Conservation (phyloP, 192 early-diverging fungal genomes). For the Entophlyctis helioformis region DNA sequence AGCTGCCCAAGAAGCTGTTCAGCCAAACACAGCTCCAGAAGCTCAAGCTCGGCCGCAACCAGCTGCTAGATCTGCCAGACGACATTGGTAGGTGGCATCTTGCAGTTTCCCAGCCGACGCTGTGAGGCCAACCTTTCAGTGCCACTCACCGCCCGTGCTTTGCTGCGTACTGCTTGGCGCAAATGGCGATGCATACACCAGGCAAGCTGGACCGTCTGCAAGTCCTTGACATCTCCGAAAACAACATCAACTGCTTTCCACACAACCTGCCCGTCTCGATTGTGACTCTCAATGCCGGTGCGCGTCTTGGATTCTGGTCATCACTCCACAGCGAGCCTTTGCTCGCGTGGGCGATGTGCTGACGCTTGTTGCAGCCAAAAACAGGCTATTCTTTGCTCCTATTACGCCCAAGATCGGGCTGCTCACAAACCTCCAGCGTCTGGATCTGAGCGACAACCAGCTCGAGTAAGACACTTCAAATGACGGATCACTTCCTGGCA, state of each 20-base stretch:
- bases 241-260: conserved; percentile 36
- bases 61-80: conserved; percentile 17
- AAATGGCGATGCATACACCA: background rate
- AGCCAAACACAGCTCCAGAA: conserved; percentile 11
- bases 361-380: conserved; percentile 9
- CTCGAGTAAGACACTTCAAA: conserved; percentile 24
- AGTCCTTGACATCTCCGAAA: conserved; percentile 22
- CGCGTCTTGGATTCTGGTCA: background rate
- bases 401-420: conserved; percentile 34
- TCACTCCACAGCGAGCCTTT: background rate
- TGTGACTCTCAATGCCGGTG: conserved; percentile 23
- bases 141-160: background rate
- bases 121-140: background rate
- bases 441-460: conserved; percentile 28
- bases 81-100: conserved; percentile 12
- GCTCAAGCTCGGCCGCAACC: conserved; percentile 17
- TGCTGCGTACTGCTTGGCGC: background rate
- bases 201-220: conserved; percentile 13
- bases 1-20: conserved; percentile 18
- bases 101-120: background rate
- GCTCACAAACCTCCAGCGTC: conserved; percentile 11
- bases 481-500: background rate
- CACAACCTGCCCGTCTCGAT: conserved; percentile 20
- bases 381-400: conserved; percentile 31
- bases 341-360: background rate